These are phyloP conservation scores for Cyberlindnera maclurae DNA, from an alignment of 805 yeast genomes.

Conservation along the genomic window DNA sequence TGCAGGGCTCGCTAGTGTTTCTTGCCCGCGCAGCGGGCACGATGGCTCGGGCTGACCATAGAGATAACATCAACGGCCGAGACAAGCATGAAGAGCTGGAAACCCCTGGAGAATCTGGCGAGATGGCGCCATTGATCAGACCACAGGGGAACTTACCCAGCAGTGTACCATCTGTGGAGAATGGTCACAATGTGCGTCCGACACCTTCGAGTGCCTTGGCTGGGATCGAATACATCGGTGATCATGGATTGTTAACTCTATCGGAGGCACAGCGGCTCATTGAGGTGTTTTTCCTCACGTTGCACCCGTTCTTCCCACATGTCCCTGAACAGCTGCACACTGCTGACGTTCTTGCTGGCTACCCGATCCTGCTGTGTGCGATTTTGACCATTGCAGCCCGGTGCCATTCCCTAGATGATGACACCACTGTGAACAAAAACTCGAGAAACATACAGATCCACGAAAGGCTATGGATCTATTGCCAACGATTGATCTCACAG, in stretches of 20 bases:
- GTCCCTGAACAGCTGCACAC: slow-evolving; percentile 69
- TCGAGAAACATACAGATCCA: slow-evolving; percentile 56
- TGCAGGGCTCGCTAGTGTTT: slow-evolving; percentile 60
- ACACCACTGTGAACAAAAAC: slow-evolving; percentile 23
- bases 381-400: slow-evolving; percentile 75
- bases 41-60: slow-evolving; percentile 59
- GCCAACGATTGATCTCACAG: slow-evolving; percentile 73
- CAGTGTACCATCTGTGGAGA: slow-evolving; percentile 25
- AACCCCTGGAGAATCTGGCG: slow-evolving; percentile 13
- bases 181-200: slow-evolving; percentile 27
- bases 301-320: slow-evolving; percentile 90
- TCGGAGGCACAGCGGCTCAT: slow-evolving; percentile 52
- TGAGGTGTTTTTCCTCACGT: slow-evolving; percentile 57
- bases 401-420: slow-evolving; percentile 53
- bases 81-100: slow-evolving; percentile 43
- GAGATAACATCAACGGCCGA: slow-evolving; percentile 52
- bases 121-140: slow-evolving; percentile 22
- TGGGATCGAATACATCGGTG: slow-evolving; percentile 60
- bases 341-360: slow-evolving; percentile 59
- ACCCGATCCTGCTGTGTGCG: slow-evolving; percentile 77
- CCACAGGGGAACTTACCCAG: slow-evolving; percentile 20
- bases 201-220: slow-evolving; percentile 34
- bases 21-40: slow-evolving; percentile 76
- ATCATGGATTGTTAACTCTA: slow-evolving; percentile 49
- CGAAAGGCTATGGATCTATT: slow-evolving; percentile 76